Evolutionary conservation across 1,284 basidiomycete species (phyloP), one percentile per base, ranked within the genome.

Genomic region (Pisolithus thermaeus): DNA sequence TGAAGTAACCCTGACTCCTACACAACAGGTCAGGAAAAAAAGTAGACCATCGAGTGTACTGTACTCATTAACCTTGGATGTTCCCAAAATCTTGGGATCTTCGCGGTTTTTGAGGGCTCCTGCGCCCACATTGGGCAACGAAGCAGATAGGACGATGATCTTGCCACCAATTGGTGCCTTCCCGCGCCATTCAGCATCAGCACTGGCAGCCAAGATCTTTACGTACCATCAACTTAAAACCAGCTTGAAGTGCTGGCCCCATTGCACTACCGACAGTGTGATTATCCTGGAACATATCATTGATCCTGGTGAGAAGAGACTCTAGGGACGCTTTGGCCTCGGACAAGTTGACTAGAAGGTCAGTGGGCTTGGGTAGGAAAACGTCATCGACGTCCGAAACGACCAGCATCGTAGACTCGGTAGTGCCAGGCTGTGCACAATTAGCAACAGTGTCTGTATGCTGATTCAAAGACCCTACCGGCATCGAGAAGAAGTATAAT

Each of bases 341-440:
- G 20, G 83, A 80, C 56, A 99, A 75, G 74, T 98, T 99, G 63
- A 99, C 87, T 25, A 98, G 85, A 22, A 99, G 77, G 67, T 99
- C 96, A 52, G 85, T 92, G 1, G 97, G 96, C 73, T 97, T 96
- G 18, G 97, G 97, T 23, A 99, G 75, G 79, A 98, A 99, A 54
- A 98, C 92, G 61, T 99, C 97, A 46, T 97, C 90, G 42, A 96
- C 80, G 66, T 99, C 97, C 6, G 93, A 93, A 6, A 99, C 94
- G 41, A 99, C 96, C 38, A 99, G 81, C 94, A 99, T 97, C 16
- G 84, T 83, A 1, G 93, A 84, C 41, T 99, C 96, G 0, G 87
- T 77, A 20, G 82, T 77, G 23, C 88, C 93, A 41, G 92, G 80
- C 86, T 91, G 52, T 28, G 28, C 30, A 3, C 45, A 25, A 30